phyloP scores from a whole-genome alignment of 2,329 filamentous ascomycete species.

The Plectosphaerella plurivora region DNA sequence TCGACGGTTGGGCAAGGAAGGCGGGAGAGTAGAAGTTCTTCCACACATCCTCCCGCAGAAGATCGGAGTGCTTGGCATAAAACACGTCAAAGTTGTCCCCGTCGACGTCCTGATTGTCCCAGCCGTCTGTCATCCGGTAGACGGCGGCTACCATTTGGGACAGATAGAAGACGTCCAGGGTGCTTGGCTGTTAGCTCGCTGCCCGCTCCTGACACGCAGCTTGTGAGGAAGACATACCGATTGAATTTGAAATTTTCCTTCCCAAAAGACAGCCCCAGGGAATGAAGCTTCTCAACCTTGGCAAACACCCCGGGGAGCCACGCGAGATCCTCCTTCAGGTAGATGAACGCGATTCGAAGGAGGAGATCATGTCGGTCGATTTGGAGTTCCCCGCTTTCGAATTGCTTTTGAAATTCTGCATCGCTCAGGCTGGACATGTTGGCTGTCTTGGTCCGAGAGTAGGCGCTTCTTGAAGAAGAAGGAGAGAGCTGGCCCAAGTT shows the following conservation, averaged over 20 bases:
- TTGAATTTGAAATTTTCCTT: constrained; percentile 5
- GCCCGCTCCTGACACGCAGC: not conserved
- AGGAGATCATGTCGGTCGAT: constrained; percentile 5
- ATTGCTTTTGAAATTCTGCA: no score
- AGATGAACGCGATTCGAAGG: constrained; percentile 10
- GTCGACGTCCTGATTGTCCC: constrained; percentile 1
- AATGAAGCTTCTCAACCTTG: constrained; percentile 9
- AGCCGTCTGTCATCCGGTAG: constrained; percentile 6
- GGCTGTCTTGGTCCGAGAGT: no score
- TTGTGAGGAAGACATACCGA: not conserved
- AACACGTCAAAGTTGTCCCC: constrained; percentile 6
- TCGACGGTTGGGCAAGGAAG: constrained; percentile 15
- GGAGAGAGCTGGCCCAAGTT: no score
- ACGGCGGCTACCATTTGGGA: constrained; percentile 7
- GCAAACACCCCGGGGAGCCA: constrained; percentile 3
- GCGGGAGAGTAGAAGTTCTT: constrained; percentile 2
- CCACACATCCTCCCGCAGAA: constrained; percentile 1
- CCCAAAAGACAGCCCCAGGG: constrained; percentile 7
- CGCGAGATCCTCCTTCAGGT: constrained; percentile 2
- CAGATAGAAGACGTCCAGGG: constrained; percentile 11
- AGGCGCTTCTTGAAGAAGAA: no score
- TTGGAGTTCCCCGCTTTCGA: constrained; percentile 4
- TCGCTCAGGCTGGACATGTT: no score
- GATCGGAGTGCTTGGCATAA: constrained; percentile 2
- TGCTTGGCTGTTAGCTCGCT: constrained; percentile 4